Conservation (phyloP, 306 rosid genomes). For the Cyamopsis tetragonoloba region DNA sequence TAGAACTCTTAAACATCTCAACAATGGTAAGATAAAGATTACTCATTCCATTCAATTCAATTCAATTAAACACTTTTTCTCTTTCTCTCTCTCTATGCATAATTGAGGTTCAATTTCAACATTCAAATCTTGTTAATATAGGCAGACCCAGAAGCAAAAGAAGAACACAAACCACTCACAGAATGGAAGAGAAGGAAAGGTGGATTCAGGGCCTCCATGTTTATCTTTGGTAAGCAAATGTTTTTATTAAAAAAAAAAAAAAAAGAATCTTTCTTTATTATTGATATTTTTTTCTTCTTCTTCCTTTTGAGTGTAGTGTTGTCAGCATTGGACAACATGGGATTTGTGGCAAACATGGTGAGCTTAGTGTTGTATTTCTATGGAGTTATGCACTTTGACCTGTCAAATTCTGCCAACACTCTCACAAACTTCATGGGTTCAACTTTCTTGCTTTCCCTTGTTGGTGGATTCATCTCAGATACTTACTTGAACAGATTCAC, state of each 20-base stretch:
- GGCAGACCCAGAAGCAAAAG: constrained; percentile 42
- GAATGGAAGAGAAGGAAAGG: constrained; percentile 47
- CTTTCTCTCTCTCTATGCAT: background rate
- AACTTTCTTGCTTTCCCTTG: constrained; percentile 62
- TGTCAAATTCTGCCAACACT: constrained; percentile 61
- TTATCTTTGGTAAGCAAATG: constrained; percentile 55
- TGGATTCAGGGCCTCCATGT: constrained; percentile 66
- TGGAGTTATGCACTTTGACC: constrained; percentile 57
- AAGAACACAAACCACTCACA: constrained; percentile 37
- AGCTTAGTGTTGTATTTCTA: constrained; percentile 69
- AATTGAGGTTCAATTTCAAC: no score
- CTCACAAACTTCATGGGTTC: constrained; percentile 85
- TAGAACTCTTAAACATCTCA: constrained; percentile 14
- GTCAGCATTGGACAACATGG: constrained; percentile 78
- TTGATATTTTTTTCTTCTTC: background rate
- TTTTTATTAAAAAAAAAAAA: background rate
- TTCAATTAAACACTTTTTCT: background rate
- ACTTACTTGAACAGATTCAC: constrained; percentile 62
- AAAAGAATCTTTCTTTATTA: background rate
- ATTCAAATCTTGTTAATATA: constrained; percentile 31
- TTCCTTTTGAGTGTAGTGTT: constrained; percentile 35
- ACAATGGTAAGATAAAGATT: constrained; percentile 45
- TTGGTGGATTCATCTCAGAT: constrained; percentile 84
- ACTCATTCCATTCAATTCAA: no score
- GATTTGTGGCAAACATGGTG: constrained; percentile 76